These are phyloP conservation scores for Monosporascus sp. DNA, from an alignment of 2,329 filamentous ascomycete species.

Conservation along the genomic window DNA sequence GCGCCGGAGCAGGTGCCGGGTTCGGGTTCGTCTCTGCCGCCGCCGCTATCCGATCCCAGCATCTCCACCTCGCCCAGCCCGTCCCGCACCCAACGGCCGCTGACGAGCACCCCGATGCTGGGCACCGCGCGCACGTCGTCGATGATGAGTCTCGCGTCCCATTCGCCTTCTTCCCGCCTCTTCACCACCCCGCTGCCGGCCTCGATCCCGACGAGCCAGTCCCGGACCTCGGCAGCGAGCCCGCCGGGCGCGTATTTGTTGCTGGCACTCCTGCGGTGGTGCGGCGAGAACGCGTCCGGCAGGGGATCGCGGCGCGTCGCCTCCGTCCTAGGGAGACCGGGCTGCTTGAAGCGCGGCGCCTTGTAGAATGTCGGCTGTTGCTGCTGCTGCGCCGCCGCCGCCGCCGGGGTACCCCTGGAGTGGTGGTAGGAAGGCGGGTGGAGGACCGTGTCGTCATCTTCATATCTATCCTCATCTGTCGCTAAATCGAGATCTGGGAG, in stretches of 20 bases:
- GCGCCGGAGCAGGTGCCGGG: neutral
- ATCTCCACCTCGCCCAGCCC: neutral
- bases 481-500: neutral
- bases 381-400: neutral
- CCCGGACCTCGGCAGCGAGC: slow-evolving; percentile 35
- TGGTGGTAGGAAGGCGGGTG: neutral
- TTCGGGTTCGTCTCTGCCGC: neutral
- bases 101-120: slow-evolving; percentile 25
- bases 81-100: slow-evolving; percentile 7
- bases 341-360: slow-evolving; percentile 33
- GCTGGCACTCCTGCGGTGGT: slow-evolving; percentile 23
- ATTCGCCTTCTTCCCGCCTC: slow-evolving; percentile 12
- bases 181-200: slow-evolving; percentile 15
- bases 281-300: slow-evolving; percentile 35
- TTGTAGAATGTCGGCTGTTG: slow-evolving; percentile 30
- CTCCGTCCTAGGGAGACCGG: slow-evolving; percentile 12
- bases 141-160: slow-evolving; percentile 15
- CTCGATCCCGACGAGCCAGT: slow-evolving; percentile 41
- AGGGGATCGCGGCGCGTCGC: slow-evolving; percentile 19
- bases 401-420: slow-evolving; percentile 1
- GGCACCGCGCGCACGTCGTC: slow-evolving; percentile 16
- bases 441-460: neutral
- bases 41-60: neutral
- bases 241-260: slow-evolving; percentile 33
- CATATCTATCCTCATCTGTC: neutral